Evolutionary conservation across 208 protist species (phyloP).

Genomic region (Trypanosoma caninum): DNA sequence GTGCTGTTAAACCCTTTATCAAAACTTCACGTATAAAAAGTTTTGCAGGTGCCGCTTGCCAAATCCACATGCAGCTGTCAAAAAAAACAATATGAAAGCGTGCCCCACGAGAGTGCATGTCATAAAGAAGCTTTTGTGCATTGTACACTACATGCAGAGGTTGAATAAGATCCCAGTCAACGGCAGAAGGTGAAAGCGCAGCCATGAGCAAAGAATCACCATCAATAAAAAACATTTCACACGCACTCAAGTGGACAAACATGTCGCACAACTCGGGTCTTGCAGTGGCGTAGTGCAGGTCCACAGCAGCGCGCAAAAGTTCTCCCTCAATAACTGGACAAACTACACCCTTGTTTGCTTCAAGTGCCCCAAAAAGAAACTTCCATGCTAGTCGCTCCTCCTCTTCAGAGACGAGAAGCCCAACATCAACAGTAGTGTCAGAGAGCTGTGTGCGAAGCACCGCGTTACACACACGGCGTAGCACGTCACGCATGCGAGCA

Average conservation of each 20-base stretch:
- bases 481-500: slow-evolving; percentile 33
- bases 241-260: slow-evolving; percentile 86
- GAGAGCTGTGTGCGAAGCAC: slow-evolving; percentile 6
- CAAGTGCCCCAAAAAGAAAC: slow-evolving; percentile 52
- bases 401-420: slow-evolving; percentile 44
- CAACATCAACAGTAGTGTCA: slow-evolving; percentile 15
- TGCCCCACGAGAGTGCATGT: slow-evolving; percentile 65
- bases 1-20: slow-evolving; percentile 34
- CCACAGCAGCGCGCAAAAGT: slow-evolving; percentile 43
- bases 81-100: slow-evolving; percentile 89
- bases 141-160: slow-evolving; percentile 85
- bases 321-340: slow-evolving; percentile 35
- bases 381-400: slow-evolving; percentile 80
- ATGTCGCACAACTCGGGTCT: slow-evolving; percentile 87
- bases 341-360: slow-evolving; percentile 21
- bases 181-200: slow-evolving; percentile 61
- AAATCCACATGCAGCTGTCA: slow-evolving; percentile 65
- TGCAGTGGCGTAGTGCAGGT: slow-evolving; percentile 77
- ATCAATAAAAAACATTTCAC: slow-evolving; percentile 92
- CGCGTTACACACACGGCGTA: slow-evolving; percentile 31
- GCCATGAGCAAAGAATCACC: slow-evolving; percentile 88
- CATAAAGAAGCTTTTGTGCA: slow-evolving; percentile 70
- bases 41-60: slow-evolving; percentile 70
- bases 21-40: slow-evolving; percentile 80
- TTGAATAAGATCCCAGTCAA: slow-evolving; percentile 89